A percentile compares a stretch with the other conserved stretches of the same genome.
Evolutionary conservation across 257 asterid species (phyloP).

Genomic region (Nicotiana obtusifolia): DNA sequence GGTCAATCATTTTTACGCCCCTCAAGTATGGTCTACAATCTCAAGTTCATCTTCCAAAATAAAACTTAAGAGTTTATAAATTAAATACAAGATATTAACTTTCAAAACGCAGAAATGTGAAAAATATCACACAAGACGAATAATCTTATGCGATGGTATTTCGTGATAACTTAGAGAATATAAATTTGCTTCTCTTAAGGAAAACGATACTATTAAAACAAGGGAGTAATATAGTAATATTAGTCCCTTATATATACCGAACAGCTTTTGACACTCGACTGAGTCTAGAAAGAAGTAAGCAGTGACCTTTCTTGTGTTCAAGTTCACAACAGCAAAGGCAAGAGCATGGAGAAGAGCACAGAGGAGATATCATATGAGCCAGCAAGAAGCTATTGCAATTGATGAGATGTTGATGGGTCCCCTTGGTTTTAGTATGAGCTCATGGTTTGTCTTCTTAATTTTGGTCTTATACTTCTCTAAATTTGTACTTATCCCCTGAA

Average conservation of each 20-base stretch:
- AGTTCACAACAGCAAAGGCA: too few species aligned
- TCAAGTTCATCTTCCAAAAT: not conserved
- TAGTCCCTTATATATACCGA: not conserved
- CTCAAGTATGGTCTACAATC: not conserved
- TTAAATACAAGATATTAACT: too few species aligned
- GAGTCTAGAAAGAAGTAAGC: not conserved
- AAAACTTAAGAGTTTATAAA: not conserved
- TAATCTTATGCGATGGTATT: not conserved
- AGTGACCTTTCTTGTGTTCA: too few species aligned
- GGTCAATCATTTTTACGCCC: not conserved
- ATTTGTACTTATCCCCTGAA: not conserved
- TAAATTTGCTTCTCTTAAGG: not conserved
- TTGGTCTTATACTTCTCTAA: not conserved
- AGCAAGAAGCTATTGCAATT: constrained; percentile 62
- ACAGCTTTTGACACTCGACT: not conserved
- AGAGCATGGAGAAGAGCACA: constrained; percentile 20
- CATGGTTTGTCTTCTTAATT: constrained; percentile 36
- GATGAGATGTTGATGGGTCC: constrained; percentile 75
- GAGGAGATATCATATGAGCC: constrained; percentile 50
- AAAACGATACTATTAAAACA: not conserved
- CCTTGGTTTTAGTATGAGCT: constrained; percentile 60
- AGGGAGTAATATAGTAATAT: not conserved
- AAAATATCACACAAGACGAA: not conserved
- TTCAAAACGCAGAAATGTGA: not conserved
- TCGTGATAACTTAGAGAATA: not conserved